phyloP scores from a whole-genome alignment of 169 alveolate species.

The Plasmodium fragile region DNA sequence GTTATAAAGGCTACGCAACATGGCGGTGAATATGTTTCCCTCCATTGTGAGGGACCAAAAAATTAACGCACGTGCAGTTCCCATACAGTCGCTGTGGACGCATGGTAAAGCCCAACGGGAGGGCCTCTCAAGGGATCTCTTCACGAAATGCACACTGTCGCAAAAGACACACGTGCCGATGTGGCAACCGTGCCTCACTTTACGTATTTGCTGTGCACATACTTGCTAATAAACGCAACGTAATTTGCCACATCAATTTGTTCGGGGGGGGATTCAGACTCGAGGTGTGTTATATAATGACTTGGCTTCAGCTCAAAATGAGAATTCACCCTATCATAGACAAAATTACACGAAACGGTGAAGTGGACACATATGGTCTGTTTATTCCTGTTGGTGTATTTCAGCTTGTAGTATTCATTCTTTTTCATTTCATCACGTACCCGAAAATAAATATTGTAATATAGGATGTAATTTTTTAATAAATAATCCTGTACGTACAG shows the following conservation, averaged over 20 bases:
- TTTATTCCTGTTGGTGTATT: conserved; percentile 68
- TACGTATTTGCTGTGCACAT: conserved; percentile 29
- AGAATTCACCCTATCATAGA: conserved; percentile 13
- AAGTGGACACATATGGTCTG: conserved; percentile 61
- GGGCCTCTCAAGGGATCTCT: not conserved
- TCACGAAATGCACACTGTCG: not conserved
- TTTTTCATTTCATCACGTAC: conserved; percentile 63
- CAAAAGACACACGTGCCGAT: not conserved
- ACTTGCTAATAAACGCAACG: conserved; percentile 46
- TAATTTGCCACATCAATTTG: conserved; percentile 35
- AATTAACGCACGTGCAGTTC: not conserved
- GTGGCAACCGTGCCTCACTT: not conserved
- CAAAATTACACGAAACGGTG: conserved; percentile 67
- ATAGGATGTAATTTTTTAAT: conserved; percentile 73
- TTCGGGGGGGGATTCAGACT: not conserved
- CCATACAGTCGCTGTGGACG: not conserved
- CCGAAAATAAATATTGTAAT: conserved; percentile 67
- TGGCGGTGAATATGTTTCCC: not conserved
- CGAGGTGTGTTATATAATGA: conserved; percentile 64
- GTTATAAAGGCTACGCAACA: not conserved
- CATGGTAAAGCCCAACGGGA: not conserved
- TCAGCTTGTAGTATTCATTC: conserved; percentile 49
- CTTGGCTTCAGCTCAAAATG: conserved; percentile 22
- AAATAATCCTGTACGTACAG: conserved; percentile 55
- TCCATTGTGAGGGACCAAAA: not conserved